Evolutionary conservation across 345 rosid species (phyloP).

Genomic region (Kandelia obovata): DNA sequence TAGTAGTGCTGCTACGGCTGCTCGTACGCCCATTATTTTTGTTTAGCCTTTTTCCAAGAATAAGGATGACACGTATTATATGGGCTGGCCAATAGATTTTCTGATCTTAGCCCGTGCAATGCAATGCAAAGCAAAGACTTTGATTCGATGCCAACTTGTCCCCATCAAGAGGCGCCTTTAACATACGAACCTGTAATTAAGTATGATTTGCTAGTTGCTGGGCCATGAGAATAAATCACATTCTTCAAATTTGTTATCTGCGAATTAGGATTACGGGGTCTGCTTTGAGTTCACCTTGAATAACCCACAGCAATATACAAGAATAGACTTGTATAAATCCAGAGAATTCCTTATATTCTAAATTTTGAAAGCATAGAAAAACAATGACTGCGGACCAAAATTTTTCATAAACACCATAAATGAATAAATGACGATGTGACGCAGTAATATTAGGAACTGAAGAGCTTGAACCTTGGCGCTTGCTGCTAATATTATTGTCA

Average conservation of each 20-base stretch:
- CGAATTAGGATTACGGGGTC: too few species aligned
- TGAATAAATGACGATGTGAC: conserved; percentile 11
- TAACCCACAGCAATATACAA: too few species aligned
- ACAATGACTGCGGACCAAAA: conserved; percentile 19
- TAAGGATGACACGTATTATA: too few species aligned
- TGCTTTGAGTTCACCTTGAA: neutral
- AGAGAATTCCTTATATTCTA: conserved; percentile 3
- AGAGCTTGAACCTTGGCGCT: neutral
- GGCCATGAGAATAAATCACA: conserved; percentile 5
- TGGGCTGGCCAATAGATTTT: too few species aligned
- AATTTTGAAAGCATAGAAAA: conserved; percentile 14
- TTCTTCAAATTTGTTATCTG: neutral
- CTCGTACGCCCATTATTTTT: neutral
- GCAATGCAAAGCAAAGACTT: neutral
- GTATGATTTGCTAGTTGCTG: neutral
- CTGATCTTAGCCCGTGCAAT: neutral
- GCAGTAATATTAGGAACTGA: neutral
- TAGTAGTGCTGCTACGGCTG: neutral
- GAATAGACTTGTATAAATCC: neutral
- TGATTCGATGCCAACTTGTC: neutral
- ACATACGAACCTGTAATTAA: neutral
- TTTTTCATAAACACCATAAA: neutral
- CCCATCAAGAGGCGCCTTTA: neutral
- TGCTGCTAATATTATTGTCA: neutral
- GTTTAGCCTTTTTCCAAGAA: neutral